Base-by-base conservation (phyloP, 140 eudicot species). In the Bidens hawaiensis region DNA sequence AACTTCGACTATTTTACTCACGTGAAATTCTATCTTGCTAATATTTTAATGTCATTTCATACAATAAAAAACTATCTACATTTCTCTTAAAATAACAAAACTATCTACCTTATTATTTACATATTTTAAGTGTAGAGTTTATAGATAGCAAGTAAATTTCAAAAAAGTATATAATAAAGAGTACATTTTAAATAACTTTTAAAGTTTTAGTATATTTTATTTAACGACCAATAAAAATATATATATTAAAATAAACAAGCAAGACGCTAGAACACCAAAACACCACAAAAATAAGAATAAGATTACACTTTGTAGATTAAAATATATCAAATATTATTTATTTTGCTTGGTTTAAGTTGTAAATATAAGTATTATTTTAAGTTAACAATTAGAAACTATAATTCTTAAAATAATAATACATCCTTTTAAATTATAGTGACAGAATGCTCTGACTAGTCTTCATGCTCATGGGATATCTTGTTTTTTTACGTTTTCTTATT, bases 381-480 rank as follows among this genome's bases (percentile, higher is more conserved):
- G 15, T 10, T 17, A 49, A 49, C 28, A 49, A 18, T 7, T 21
- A 12, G 22, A 49, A 11, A 21, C 6, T 5, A 3, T 10, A 19
- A 9, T 21, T 19, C n/a, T 17, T 48, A 8, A 19, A 48, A 19
- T 10, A 48, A 17, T 19, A 9, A 10, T n/a, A 13, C n/a, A n/a
- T 42, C 13, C 3, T 47, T 47, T 7, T 11, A 23, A 30, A 28
- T 16, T 15, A 28, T 30, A 15, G 7, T 28, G 16, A 56, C 30
- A 3, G 43, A n/a, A n/a, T 30, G 62, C 62, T 56, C 45, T 56
- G 45, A 56, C 45, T 30, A 56, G 16, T 16, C 43, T 56, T 56
- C 31, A 30, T 56, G 26, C 45, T 16, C 16, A 16, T 15, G 45
- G 62, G 62, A 28, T 17, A 18, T 17, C 45, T n/a, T 56, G 42